Base-by-base conservation (phyloP, 2,329 filamentous ascomycete species). In the Colletotrichum australisinense region DNA sequence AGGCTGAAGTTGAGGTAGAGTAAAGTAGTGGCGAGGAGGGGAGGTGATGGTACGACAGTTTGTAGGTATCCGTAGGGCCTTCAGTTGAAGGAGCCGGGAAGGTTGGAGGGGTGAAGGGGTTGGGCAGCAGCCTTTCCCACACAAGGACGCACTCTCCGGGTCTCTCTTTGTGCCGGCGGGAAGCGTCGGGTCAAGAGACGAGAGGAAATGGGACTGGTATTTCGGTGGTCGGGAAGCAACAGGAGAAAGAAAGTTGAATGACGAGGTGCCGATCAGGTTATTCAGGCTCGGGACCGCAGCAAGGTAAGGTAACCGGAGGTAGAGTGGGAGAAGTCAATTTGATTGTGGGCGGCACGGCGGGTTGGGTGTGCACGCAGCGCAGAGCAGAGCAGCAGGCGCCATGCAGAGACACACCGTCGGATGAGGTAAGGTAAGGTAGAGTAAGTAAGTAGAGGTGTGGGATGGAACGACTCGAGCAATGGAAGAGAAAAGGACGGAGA, bases 311-410 rank as follows among this genome's bases (percentile, higher is more conserved):
- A 35, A 35, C 32, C 32, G 5, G 32, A 12, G 19, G 19, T 42
- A 16, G 11, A 24, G 24, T 16, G 63, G 24, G 66, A 42, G 24
- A 42, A 35, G 26, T 30, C 16, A 19, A 32, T 11, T 49, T 9
- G 42, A 16, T 4, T 30, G 19, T 32, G 42, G 24, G n/a, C 38
- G 38, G 38, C 38, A 19, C 38, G 38, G 60, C 35, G 32, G 58
- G 32, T 42, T 24, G 14, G 28, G 16, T 28, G 56, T 67, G 68
- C 63, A 60, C 63, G 46, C 63, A 62, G 69, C 63, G 69, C 69
- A 58, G 57, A 67, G 35, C 63, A 56, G 46, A 56, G 57, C 64
- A 68, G 42, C 64, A 68, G 14, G 57, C 70, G 66, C 69, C 66
- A 63, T 69, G 38, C 69, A 62, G 35, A 58, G 38, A n/a, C 42